A percentile compares a stretch with the other conserved stretches of the same genome.
Evolutionary conservation across 1,284 basidiomycete species (phyloP).

Genomic region (Erythrobasidium hasegawianum): DNA sequence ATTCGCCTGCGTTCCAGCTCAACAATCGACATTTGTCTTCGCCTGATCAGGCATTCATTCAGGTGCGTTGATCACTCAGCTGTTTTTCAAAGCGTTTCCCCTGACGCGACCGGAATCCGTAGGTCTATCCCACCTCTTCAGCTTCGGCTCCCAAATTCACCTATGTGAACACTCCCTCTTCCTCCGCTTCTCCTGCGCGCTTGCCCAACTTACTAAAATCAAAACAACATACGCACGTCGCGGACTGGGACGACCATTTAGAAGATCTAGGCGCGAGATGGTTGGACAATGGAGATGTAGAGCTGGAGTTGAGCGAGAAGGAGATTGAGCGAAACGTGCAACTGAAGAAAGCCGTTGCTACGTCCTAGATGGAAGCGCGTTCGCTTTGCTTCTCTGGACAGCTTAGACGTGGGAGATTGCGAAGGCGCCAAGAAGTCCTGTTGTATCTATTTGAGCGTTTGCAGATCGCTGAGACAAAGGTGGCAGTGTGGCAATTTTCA

Average conservation of each 20-base stretch:
- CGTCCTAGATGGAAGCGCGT: too few species aligned
- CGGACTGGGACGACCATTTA: constrained; percentile 72
- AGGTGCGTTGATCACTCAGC: too few species aligned
- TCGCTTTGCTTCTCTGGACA: too few species aligned
- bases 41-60: constrained; percentile 12
- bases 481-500: too few species aligned
- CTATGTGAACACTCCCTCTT: constrained; percentile 6
- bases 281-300: constrained; percentile 38
- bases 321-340: constrained; percentile 3
- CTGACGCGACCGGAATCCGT: too few species aligned
- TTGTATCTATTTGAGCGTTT: too few species aligned
- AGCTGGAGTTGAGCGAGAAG: not conserved
- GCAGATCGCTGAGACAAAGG: too few species aligned
- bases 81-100: too few species aligned
- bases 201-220: constrained; percentile 56
- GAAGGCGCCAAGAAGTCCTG: too few species aligned
- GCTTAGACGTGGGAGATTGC: too few species aligned
- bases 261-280: constrained; percentile 64
- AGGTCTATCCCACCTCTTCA: constrained; percentile 10
- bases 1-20: too few species aligned
- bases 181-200: constrained; percentile 52
- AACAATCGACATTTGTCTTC: constrained; percentile 20
- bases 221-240: constrained; percentile 57
- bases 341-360: constrained; percentile 50
- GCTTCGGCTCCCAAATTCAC: constrained; percentile 53